Conservation (phyloP, 2,329 filamentous ascomycete species). For the Diaporthe sp. region DNA sequence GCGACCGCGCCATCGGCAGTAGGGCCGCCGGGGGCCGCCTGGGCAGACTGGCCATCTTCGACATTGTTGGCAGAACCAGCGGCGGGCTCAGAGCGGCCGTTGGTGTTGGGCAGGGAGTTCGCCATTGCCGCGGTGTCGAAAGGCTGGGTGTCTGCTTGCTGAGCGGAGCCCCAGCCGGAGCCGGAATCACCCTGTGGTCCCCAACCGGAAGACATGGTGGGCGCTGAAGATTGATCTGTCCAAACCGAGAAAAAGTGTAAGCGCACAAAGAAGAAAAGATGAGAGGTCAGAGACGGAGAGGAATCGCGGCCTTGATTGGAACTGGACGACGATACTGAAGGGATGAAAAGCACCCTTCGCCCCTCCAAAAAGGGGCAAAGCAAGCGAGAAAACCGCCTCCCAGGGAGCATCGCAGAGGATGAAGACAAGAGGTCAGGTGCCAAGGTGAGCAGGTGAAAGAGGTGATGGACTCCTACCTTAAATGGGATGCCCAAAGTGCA, state of each 20-base stretch:
- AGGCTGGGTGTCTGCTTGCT: background rate
- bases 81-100: slow-evolving; percentile 29
- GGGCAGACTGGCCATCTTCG: background rate
- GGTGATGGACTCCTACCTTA: background rate
- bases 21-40: slow-evolving; percentile 8
- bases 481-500: background rate
- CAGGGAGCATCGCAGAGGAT: background rate
- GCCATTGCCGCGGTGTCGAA: slow-evolving; percentile 45
- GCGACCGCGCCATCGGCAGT: slow-evolving; percentile 29
- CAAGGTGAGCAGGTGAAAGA: background rate
- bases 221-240: background rate
- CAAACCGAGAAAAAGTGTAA: background rate
- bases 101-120: slow-evolving; percentile 48
- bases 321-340: too few species aligned
- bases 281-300: background rate
- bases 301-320: background rate
- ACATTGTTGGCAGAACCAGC: background rate
- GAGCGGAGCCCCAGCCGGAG: slow-evolving; percentile 6
- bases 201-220: slow-evolving; percentile 44
- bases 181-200: slow-evolving; percentile 1
- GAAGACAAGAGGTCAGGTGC: background rate
- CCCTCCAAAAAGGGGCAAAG: too few species aligned
- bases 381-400: background rate
- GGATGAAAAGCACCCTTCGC: too few species aligned
- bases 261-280: background rate